Percentiles rank a stretch among this genome's conserved stretches.
Conservation (phyloP, 2,329 filamentous ascomycete genomes). For the Lizonia empirigonia region DNA sequence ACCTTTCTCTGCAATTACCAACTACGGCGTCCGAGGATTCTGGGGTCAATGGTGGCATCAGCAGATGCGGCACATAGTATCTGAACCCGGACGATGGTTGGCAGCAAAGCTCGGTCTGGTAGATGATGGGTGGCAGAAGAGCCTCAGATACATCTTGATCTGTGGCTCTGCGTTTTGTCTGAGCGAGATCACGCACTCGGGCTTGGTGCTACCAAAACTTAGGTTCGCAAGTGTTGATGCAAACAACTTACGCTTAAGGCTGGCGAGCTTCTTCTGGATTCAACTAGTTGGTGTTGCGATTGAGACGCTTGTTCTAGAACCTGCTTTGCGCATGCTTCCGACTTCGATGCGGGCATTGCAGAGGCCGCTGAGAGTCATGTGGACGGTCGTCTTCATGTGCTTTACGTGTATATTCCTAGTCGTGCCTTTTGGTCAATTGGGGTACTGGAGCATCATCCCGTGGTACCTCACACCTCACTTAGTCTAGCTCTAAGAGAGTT, state of each 20-base stretch:
- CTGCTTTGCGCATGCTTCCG: not conserved
- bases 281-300: conserved; percentile 13
- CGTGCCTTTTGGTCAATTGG: conserved; percentile 8
- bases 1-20: conserved; percentile 5
- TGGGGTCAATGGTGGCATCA: conserved; percentile 22
- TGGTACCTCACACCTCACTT: not conserved
- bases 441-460: conserved; percentile 11
- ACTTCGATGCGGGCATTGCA: not conserved
- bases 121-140: conserved; percentile 2
- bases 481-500: no score
- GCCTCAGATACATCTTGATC: conserved; percentile 8
- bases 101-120: conserved; percentile 1
- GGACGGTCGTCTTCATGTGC: conserved; percentile 3
- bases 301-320: conserved; percentile 10
- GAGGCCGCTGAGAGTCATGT: not conserved
- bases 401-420: conserved; percentile 4
- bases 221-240: not conserved
- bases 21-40: conserved; percentile 8
- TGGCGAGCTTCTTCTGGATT: conserved; percentile 16
- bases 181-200: conserved; percentile 15
- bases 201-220: conserved; percentile 13
- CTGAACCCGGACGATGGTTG: conserved; percentile 12
- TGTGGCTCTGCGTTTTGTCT: conserved; percentile 11
- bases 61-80: conserved; percentile 19
- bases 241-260: conserved; percentile 1